Evolutionary conservation across 2,329 filamentous ascomycete genomes (phyloP).

Genomic region (Leptographium wingfieldii): DNA sequence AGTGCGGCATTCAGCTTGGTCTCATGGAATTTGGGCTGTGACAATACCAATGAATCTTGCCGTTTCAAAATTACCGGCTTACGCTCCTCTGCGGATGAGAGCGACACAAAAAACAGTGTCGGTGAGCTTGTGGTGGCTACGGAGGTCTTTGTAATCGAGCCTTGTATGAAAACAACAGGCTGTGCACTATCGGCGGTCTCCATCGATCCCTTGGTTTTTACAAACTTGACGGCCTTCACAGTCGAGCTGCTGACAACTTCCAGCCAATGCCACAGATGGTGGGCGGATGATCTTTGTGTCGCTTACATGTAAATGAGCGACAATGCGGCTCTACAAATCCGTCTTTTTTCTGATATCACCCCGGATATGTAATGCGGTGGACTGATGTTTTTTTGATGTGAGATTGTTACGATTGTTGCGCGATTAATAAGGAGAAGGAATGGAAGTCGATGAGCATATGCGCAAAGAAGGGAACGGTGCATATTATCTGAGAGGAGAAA

Average conservation of each 20-base stretch:
- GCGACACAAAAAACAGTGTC: conserved; percentile 7
- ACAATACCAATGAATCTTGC: conserved; percentile 20
- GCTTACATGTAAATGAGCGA: not conserved
- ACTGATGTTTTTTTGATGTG: not conserved
- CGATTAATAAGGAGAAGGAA: not conserved
- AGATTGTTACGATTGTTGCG: not conserved
- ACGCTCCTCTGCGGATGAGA: not conserved
- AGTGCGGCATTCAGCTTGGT: conserved; percentile 25
- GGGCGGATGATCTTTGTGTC: conserved; percentile 28
- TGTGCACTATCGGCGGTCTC: conserved; percentile 19
- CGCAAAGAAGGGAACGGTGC: not conserved
- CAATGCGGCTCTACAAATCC: not conserved
- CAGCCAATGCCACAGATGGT: conserved; percentile 25
- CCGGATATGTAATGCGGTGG: not conserved
- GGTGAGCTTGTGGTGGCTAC: conserved; percentile 14
- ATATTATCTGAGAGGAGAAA: not conserved
- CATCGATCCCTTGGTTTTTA: conserved; percentile 16
- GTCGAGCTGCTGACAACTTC: conserved; percentile 26
- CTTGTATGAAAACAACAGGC: conserved; percentile 17
- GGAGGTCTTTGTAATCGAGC: conserved; percentile 15
- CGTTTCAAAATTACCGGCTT: conserved; percentile 25
- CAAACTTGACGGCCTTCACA: conserved; percentile 24
- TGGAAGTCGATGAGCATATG: not conserved
- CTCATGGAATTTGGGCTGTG: conserved; percentile 25
- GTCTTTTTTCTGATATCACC: not conserved